phyloP scores from a whole-genome alignment of 2,329 filamentous ascomycete species.

The Pyricularia pennisetigena region DNA sequence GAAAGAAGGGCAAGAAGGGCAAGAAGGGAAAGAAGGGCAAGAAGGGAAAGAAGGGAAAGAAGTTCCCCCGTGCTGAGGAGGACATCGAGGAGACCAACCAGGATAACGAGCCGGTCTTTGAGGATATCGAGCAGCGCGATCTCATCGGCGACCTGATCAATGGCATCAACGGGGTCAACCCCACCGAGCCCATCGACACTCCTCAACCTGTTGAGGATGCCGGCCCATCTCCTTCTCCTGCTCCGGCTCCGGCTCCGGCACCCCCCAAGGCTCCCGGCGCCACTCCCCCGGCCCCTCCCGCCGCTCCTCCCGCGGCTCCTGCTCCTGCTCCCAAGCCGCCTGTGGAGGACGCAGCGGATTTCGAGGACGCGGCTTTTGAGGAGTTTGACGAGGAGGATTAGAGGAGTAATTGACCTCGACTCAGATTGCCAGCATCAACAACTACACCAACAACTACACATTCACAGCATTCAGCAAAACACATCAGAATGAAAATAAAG shows the following conservation, averaged over 20 bases:
- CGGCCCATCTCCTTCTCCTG: not conserved
- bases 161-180: not conserved
- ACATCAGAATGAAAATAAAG: not conserved
- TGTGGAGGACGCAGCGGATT: not conserved
- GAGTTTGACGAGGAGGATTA: not conserved
- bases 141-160: not conserved
- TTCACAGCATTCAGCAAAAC: no score
- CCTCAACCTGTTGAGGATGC: not conserved
- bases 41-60: constrained; percentile 1
- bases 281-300: not conserved
- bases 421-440: not conserved
- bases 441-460: not conserved
- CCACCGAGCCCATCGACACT: no score
- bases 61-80: not conserved
- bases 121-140: not conserved
- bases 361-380: not conserved
- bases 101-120: not conserved
- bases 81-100: not conserved
- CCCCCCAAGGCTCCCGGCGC: not conserved
- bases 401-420: no score
- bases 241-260: not conserved
- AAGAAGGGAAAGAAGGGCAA: constrained; percentile 1
- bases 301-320: not conserved
- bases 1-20: not conserved
- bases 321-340: not conserved